phyloP scores from a whole-genome alignment of 805 yeast species.

The Lipomyces anomalus region DNA sequence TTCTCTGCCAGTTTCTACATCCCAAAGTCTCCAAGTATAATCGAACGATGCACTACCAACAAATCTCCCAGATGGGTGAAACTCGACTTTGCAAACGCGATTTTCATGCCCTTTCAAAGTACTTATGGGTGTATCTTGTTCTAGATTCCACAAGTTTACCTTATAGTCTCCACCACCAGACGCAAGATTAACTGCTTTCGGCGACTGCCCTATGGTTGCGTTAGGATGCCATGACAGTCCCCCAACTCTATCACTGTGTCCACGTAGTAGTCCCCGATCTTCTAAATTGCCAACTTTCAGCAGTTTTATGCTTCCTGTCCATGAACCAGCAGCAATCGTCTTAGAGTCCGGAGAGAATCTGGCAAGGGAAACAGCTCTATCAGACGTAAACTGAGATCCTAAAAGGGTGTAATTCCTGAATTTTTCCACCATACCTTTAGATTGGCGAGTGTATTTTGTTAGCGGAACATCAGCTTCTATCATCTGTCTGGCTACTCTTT shows the following conservation, averaged over 20 bases:
- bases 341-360: constrained; percentile 39
- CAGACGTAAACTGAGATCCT: constrained; percentile 68
- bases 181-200: constrained; percentile 29
- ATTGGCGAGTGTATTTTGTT: constrained; percentile 40
- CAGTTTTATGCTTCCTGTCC: constrained; percentile 70
- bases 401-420: constrained; percentile 39
- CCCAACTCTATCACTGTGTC: constrained; percentile 63
- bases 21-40: constrained; percentile 87
- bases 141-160: constrained; percentile 36
- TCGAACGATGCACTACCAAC: constrained; percentile 75
- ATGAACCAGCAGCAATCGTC: constrained; percentile 62
- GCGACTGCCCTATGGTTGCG: constrained; percentile 22
- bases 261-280: constrained; percentile 31
- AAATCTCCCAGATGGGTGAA: constrained; percentile 58
- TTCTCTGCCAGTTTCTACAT: constrained; percentile 45
- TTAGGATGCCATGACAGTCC: constrained; percentile 60
- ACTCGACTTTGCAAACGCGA: constrained; percentile 55
- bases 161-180: constrained; percentile 46
- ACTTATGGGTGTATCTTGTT: constrained; percentile 25
- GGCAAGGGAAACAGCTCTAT: constrained; percentile 62
- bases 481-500: constrained; percentile 7
- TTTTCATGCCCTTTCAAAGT: constrained; percentile 42
- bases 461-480: constrained; percentile 35
- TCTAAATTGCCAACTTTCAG: constrained; percentile 41
- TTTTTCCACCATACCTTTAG: constrained; percentile 41